A percentile compares a stretch with the other conserved stretches of the same genome.
These are phyloP conservation scores for Vitrella brassicaformis DNA, from an alignment of 73 alveolate species.

Conservation along the genomic window DNA sequence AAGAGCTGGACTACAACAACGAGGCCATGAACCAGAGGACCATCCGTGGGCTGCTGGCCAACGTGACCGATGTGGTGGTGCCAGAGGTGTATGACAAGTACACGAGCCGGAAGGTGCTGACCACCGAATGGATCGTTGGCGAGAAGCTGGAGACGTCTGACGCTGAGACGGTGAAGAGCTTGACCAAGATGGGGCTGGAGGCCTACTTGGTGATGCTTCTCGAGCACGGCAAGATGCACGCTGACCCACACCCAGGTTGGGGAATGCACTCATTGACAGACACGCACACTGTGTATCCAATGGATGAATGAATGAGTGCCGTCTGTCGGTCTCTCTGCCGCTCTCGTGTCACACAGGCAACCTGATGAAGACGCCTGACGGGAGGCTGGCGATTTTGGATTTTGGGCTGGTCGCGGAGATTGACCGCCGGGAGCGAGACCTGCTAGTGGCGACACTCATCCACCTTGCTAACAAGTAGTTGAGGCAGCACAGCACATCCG, in stretches of 20 bases:
- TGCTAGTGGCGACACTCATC: not conserved
- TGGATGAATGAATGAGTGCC: too few species aligned
- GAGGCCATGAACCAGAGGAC: not conserved
- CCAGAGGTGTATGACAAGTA: too few species aligned
- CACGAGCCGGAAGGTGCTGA: slow-evolving; percentile 16
- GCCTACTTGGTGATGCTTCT: slow-evolving; percentile 29
- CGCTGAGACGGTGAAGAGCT: slow-evolving; percentile 5
- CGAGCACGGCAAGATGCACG: slow-evolving; percentile 26
- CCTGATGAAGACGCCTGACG: not conserved
- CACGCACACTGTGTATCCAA: too few species aligned
- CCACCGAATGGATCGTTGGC: slow-evolving; percentile 31
- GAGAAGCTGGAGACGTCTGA: slow-evolving; percentile 21
- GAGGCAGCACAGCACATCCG: too few species aligned
- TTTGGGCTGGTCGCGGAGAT: slow-evolving; percentile 17
- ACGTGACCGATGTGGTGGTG: not conserved
- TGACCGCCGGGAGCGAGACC: not conserved
- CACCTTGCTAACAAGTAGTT: not conserved
- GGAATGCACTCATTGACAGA: not conserved
- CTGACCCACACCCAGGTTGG: slow-evolving; percentile 2
- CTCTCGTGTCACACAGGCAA: too few species aligned
- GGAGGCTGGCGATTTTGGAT: slow-evolving; percentile 8
- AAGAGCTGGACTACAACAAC: not conserved
- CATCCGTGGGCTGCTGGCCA: not conserved
- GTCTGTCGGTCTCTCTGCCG: too few species aligned
- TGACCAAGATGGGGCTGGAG: slow-evolving; percentile 6